Base-by-base conservation (phyloP, 202 grass and related monocot genomes). In the Setaria viridis region DNA sequence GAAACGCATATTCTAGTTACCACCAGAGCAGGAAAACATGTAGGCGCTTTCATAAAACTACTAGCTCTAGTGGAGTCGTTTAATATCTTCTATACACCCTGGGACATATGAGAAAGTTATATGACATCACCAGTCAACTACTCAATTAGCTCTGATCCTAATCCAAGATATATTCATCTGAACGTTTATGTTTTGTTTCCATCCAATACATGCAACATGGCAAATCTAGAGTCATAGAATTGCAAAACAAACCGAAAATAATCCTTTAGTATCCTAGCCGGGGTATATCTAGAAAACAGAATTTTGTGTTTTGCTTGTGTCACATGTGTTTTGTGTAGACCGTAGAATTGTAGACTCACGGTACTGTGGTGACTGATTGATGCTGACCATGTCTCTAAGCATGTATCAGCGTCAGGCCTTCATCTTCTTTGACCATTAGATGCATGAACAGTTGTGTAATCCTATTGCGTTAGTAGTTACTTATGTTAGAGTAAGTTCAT, bases 401-500 rank as follows among this genome's bases (percentile, higher is more conserved):
- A 78, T 81, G 48, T 7, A 56, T 78, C 72, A 46, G 16, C 80
- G 1, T 77, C 53, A 34, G 58, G 50, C 72, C 70, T 79, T 55
- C 11, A 57, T 76, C 51, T 75, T 56, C 16, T 84, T 83, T 62
- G 67, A 56, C 57, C 58, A 72, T 78, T 49, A 66, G 74, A 75
- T 87, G 74, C 48, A 88, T 43, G 9, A 58, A 48, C 46, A 58
- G 45, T 62, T 17, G 17, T 65, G 12, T 55, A 73, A 62, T 67
- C 47, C 47, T 79, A 8, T 72, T 57, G 35, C 0, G 35, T 67
- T 56, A 80, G 25, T 73, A 79, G 45, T 79, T 73, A 46, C 4
- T 78, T 78, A 39, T 54, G 21, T 43, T 73, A 39, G 30, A 56
- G 63, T 70, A 88, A 58, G 48, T 84, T 80, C 30, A 72, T 80